phyloP scores from a whole-genome alignment of 768 basidiomycete species.

The Leccinum broughii region DNA sequence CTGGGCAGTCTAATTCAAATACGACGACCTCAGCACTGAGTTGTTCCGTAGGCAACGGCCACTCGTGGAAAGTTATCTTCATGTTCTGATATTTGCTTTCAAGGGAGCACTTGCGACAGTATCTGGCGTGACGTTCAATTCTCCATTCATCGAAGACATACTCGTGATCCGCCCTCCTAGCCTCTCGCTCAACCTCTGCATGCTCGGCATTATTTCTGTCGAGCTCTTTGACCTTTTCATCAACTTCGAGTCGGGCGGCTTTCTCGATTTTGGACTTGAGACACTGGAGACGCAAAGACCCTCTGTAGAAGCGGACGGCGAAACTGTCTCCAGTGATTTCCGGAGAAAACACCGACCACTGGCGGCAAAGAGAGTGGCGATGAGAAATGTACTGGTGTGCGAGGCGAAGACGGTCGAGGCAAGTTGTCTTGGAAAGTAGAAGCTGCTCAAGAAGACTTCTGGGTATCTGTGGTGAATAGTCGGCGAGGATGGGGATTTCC shows the following conservation, averaged over 20 bases:
- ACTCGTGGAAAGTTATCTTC: neutral
- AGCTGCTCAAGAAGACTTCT: constrained; percentile 19
- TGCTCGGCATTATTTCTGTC: neutral
- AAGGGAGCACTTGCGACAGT: neutral
- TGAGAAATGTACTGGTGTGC: constrained; percentile 32
- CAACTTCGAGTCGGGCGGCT: neutral
- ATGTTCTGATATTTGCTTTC: neutral
- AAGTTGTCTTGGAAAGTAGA: constrained; percentile 28
- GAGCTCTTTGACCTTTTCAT: neutral
- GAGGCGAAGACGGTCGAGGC: constrained; percentile 27
- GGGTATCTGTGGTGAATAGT: constrained; percentile 35
- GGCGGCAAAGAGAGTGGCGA: constrained; percentile 22
- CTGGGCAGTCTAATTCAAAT: constrained; percentile 45
- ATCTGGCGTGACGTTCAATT: neutral
- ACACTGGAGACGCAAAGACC: constrained; percentile 21
- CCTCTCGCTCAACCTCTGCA: neutral
- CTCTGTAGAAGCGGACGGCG: constrained; percentile 35
- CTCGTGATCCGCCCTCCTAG: neutral
- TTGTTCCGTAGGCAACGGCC: constrained; percentile 37
- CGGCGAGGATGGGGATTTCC: neutral
- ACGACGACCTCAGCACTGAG: constrained; percentile 32
- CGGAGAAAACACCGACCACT: constrained; percentile 34
- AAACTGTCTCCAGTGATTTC: constrained; percentile 26
- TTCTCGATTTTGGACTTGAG: constrained; percentile 32
- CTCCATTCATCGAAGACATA: neutral